A percentile compares a stretch with the other conserved stretches of the same genome.
Evolutionary conservation across 1,284 basidiomycete species (phyloP).

Genomic region (Rugosomyces carneus): DNA sequence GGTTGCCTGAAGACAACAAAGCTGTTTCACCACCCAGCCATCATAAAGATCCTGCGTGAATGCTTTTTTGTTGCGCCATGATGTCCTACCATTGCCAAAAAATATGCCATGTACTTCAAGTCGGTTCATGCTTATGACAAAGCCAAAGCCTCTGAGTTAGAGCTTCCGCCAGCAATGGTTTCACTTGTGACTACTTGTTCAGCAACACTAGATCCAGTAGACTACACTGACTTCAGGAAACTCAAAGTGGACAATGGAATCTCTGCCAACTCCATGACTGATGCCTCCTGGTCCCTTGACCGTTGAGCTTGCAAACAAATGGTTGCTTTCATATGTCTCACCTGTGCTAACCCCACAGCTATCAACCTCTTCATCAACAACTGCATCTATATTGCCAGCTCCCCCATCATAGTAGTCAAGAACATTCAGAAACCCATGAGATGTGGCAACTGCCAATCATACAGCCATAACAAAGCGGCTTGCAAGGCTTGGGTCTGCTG

Average conservation of each 20-base stretch:
- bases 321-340: not conserved
- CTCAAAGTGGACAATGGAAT: not conserved
- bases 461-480: not conserved
- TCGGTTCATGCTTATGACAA: too few species aligned
- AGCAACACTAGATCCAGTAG: too few species aligned
- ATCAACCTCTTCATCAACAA: not conserved
- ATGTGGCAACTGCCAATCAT: slow-evolving; percentile 3
- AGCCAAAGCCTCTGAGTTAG: too few species aligned
- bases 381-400: not conserved
- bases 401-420: not conserved
- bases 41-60: too few species aligned
- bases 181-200: too few species aligned
- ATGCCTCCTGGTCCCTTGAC: not conserved
- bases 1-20: too few species aligned
- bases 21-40: too few species aligned
- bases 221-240: not conserved
- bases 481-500: not conserved
- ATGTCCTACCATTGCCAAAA: too few species aligned
- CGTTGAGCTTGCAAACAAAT: not conserved
- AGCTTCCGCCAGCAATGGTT: too few species aligned
- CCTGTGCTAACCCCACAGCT: not conserved
- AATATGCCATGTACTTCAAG: too few species aligned
- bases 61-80: too few species aligned
- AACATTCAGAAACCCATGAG: not conserved
- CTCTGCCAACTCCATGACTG: not conserved